Evolutionary conservation across 352 stramenopile species (phyloP).

Genomic region (Phytophthora litchii): DNA sequence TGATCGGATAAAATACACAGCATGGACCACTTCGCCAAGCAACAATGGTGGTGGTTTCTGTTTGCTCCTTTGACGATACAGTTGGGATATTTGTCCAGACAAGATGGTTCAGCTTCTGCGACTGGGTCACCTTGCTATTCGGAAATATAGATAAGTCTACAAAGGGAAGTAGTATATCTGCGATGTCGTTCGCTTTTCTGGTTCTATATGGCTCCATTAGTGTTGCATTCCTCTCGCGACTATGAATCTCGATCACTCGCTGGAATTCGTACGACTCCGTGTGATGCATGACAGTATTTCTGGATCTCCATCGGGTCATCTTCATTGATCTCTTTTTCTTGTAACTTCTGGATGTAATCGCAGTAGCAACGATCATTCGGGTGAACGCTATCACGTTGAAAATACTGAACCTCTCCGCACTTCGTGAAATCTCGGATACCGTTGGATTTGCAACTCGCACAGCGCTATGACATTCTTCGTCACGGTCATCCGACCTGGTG

Average conservation of each 20-base stretch:
- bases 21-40: conserved; percentile 39
- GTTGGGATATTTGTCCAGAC: conserved; percentile 30
- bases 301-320: conserved; percentile 16
- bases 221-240: conserved; percentile 1
- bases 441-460: conserved; percentile 15
- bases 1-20: conserved; percentile 41
- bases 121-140: background rate
- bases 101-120: conserved; percentile 23
- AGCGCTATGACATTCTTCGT: conserved; percentile 19
- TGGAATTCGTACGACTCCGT: conserved; percentile 43
- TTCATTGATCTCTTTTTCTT: conserved; percentile 25
- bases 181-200: conserved; percentile 1
- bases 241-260: conserved; percentile 29
- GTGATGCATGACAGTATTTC: conserved; percentile 51
- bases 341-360: background rate
- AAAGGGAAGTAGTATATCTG: conserved; percentile 25
- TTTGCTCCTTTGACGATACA: background rate
- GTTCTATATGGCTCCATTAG: conserved; percentile 27
- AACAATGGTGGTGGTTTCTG: conserved; percentile 18
- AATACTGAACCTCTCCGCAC: conserved; percentile 8
- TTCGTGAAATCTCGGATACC: conserved; percentile 12
- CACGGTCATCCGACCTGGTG: background rate
- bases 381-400: conserved; percentile 26
- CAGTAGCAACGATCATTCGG: conserved; percentile 5
- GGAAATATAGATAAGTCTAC: conserved; percentile 10